Evolutionary conservation across 352 stramenopile species (phyloP), one percentile per base, ranked within the genome.

Genomic region (Globisporangium echinulatum): DNA sequence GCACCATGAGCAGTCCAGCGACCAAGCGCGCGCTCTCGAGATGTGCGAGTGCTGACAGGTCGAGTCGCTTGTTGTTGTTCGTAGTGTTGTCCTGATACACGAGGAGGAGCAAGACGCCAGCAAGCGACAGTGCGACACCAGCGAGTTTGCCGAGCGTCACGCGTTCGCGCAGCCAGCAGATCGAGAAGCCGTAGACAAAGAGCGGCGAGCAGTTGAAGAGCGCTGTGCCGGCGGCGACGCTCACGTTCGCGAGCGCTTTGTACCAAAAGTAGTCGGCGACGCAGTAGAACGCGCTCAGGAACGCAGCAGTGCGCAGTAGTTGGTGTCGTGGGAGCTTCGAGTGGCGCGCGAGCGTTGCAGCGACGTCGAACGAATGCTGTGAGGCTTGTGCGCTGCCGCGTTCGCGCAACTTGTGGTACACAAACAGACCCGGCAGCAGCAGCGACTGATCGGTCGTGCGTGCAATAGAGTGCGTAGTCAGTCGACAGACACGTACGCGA

Each of bases 131-230:
- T 37, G 79, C 52, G 2, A 87, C 77, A 2, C 74, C 72, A 17
- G 58, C 63, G 14, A 83, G 51, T 52, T 87, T 85, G 37, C 63
- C 58, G 9, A 68, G 15, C 17, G 62, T 62, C 36, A 75, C n/a
- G 38, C 68, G 58, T 52, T 87, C 77, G 54, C 69, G 59, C 46
- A 87, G 51, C 1, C 83, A 72, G 60, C 75, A 87, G 47, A 87
- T 72, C 7, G 77, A 87, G 57, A 87, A 87, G 63, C 71, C 83
- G 68, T 84, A 87, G 6, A 87, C 77, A 56, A 87, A 85, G 10
- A 87, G 64, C 38, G 77, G 77, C 14, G 75, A 77, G 56, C 67
- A 73, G 58, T 84, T 87, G 73, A 81, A 85, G 58, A 87, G 82
- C 9, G 75, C 73, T 0, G 70, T 84, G 15, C 73, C 72, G 0